These are phyloP conservation scores for Myxozyma sirexii DNA, from an alignment of 805 yeast genomes.

Conservation along the genomic window DNA sequence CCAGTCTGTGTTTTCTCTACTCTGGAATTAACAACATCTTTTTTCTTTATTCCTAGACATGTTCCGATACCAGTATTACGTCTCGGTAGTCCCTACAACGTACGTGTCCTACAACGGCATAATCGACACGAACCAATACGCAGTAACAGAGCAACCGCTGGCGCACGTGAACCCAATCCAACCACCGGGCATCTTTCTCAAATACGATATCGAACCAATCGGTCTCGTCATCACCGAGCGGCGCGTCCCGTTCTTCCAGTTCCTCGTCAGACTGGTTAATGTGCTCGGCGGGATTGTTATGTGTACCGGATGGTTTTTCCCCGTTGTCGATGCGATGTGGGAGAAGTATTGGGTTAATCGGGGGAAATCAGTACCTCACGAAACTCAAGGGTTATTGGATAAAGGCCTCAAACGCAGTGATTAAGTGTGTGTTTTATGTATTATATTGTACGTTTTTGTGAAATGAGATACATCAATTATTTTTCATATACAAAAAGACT, in stretches of 20 bases:
- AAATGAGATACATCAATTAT: neutral
- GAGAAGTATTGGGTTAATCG: constrained; percentile 16
- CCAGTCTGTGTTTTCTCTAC: neutral
- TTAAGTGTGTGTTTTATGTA: neutral
- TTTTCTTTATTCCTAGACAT: no score
- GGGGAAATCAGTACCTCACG: constrained; percentile 16
- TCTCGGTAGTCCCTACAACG: constrained; percentile 82
- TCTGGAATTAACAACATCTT: neutral
- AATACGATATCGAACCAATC: constrained; percentile 88
- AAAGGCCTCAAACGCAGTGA: constrained; percentile 25
- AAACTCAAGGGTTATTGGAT: constrained; percentile 26
- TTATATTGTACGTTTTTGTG: no score
- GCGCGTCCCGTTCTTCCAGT: constrained; percentile 75
- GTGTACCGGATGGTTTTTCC: constrained; percentile 34
- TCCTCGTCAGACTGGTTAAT: constrained; percentile 75
- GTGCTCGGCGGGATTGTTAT: constrained; percentile 81
- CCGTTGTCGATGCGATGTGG: constrained; percentile 19
- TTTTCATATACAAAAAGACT: neutral
- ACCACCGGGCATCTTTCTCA: constrained; percentile 73
- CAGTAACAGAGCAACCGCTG: constrained; percentile 52
- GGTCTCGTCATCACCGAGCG: constrained; percentile 67
- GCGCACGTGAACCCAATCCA: constrained; percentile 33
- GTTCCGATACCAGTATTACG: constrained; percentile 59
- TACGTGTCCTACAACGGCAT: constrained; percentile 57
- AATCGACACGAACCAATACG: constrained; percentile 83